phyloP scores from a whole-genome alignment of 1,139 yeast genomes.

The Hanseniaspora gamundiae region DNA sequence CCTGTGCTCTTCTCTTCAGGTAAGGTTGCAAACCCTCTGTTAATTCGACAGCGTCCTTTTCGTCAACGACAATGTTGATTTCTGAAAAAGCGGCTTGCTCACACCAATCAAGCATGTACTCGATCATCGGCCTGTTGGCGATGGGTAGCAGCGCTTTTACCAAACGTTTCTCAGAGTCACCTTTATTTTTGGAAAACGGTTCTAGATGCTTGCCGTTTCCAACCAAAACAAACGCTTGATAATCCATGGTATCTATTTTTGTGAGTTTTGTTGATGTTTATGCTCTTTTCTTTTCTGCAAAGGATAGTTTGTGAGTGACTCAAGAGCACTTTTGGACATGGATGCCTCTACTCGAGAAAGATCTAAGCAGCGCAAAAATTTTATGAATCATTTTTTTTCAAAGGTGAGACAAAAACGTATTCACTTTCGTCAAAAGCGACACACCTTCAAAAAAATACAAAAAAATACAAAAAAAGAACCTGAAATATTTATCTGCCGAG shows the following conservation, averaged over 20 bases:
- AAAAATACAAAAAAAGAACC: too few relatives aligned
- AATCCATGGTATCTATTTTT: constrained; percentile 55
- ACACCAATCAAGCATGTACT: constrained; percentile 88
- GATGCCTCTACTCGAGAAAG: too few relatives aligned
- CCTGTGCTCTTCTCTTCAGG: constrained; percentile 18
- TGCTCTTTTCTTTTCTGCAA: constrained; percentile 1
- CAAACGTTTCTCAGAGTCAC: constrained; percentile 38
- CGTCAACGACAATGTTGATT: constrained; percentile 41
- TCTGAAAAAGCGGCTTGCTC: constrained; percentile 66
- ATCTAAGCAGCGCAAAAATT: too few relatives aligned
- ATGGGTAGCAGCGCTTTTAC: constrained; percentile 83
- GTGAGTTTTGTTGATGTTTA: not conserved
- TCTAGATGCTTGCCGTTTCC: constrained; percentile 66
- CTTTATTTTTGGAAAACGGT: constrained; percentile 43
- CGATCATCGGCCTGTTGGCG: constrained; percentile 84
- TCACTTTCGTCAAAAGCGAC: too few relatives aligned
- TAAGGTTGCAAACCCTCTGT: constrained; percentile 14
- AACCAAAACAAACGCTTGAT: constrained; percentile 82
- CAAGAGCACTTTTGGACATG: too few relatives aligned
- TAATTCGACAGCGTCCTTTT: constrained; percentile 25
- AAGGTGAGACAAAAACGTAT: too few relatives aligned
- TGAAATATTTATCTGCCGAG: too few relatives aligned
- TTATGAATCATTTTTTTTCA: too few relatives aligned
- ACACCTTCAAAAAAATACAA: too few relatives aligned
- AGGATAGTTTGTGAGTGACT: too few relatives aligned